phyloP scores from a whole-genome alignment of 129 eudicot genomes.

The Chrysanthemum makinoi region DNA sequence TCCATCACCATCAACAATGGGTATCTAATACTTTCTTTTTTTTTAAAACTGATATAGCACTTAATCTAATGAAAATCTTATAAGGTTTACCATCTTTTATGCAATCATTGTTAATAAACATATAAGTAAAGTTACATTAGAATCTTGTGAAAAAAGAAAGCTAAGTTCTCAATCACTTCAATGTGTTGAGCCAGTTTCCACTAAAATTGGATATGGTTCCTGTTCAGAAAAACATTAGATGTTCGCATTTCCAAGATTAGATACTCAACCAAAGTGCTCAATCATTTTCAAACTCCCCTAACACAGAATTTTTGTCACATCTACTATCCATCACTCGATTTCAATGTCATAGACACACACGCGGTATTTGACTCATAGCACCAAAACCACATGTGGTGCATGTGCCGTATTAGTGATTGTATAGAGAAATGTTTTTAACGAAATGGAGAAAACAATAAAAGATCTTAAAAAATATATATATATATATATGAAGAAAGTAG shows the following conservation, averaged over 20 bases:
- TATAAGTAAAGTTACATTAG: neutral
- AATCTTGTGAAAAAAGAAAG: neutral
- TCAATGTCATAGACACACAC: conserved; percentile 12
- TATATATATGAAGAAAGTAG: conserved; percentile 5
- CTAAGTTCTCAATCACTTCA: neutral
- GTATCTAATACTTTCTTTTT: conserved; percentile 9
- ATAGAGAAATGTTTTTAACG: neutral
- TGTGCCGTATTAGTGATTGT: neutral
- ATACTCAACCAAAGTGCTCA: conserved; percentile 15
- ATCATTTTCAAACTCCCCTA: conserved; percentile 24
- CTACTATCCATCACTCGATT: conserved; percentile 3
- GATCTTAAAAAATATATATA: no score
- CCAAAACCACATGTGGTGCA: neutral
- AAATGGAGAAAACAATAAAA: neutral
- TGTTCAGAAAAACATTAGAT: neutral
- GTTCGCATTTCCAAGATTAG: neutral
- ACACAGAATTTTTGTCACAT: conserved; percentile 13
- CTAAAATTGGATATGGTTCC: neutral
- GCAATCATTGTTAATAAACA: neutral
- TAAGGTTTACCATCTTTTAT: neutral
- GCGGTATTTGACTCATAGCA: neutral
- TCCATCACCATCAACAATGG: conserved; percentile 17
- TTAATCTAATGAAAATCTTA: neutral
- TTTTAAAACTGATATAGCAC: neutral
- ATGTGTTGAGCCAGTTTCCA: conserved; percentile 10